Evolutionary conservation across 352 stramenopile genomes (phyloP).

Genomic region (Phytopythium mirpurense): DNA sequence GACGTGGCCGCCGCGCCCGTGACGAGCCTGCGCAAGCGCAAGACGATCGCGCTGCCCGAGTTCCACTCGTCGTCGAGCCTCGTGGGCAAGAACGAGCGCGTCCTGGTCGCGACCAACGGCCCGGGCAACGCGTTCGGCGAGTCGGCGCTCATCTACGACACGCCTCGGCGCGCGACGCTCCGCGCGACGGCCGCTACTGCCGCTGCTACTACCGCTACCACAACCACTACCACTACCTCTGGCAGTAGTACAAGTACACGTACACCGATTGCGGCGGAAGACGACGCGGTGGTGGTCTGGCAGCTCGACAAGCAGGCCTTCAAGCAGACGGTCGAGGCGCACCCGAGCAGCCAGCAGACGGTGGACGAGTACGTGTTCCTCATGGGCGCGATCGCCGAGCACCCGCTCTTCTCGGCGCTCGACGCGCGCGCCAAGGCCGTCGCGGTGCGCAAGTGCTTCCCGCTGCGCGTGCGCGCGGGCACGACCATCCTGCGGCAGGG

Average conservation of each 20-base stretch:
- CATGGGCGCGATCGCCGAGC: conserved; percentile 55
- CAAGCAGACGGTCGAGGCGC: conserved; percentile 39
- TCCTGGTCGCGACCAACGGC: conserved; percentile 78
- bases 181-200: conserved; percentile 14
- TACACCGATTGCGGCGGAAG: too few species aligned
- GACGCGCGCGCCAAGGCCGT: conserved; percentile 73
- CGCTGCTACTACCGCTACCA: background rate
- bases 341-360: conserved; percentile 75
- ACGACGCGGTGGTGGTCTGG: conserved; percentile 71
- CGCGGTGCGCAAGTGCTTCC: conserved; percentile 81
- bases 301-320: conserved; percentile 72
- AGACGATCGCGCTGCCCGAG: conserved; percentile 64
- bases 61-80: conserved; percentile 60
- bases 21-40: conserved; percentile 45
- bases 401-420: conserved; percentile 71
- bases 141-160: conserved; percentile 83
- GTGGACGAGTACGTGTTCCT: conserved; percentile 75
- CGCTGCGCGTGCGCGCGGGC: conserved; percentile 49
- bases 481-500: conserved; percentile 72
- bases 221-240: background rate
- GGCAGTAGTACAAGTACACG: too few species aligned
- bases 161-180: conserved; percentile 70
- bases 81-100: conserved; percentile 55
- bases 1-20: conserved; percentile 8
- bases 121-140: conserved; percentile 75